phyloP scores from a whole-genome alignment of 331 rosid genomes.

The Erythrophleum ivorense region DNA sequence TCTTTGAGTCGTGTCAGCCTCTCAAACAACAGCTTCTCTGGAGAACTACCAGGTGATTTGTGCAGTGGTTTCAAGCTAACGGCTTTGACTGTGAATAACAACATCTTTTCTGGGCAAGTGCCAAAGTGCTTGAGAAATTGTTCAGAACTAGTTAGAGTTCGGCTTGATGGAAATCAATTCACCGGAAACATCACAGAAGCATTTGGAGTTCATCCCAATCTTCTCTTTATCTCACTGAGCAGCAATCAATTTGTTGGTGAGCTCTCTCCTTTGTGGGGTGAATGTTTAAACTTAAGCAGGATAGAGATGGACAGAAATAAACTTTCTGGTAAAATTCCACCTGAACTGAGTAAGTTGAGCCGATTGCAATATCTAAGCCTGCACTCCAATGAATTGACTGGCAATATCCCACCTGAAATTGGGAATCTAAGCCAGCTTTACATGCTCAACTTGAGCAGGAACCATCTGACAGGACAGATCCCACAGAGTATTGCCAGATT shows the following conservation, averaged over 20 bases:
- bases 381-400: slow-evolving; percentile 54
- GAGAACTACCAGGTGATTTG: slow-evolving; percentile 53
- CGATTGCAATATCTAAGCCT: slow-evolving; percentile 39
- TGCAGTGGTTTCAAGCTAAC: slow-evolving; percentile 41
- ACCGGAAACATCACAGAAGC: slow-evolving; percentile 56
- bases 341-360: slow-evolving; percentile 54
- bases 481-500: slow-evolving; percentile 44
- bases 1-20: slow-evolving; percentile 35
- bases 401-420: slow-evolving; percentile 55
- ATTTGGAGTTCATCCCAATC: slow-evolving; percentile 56
- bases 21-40: slow-evolving; percentile 56
- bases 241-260: slow-evolving; percentile 52
- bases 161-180: slow-evolving; percentile 53
- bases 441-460: slow-evolving; percentile 55
- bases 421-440: slow-evolving; percentile 50
- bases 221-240: slow-evolving; percentile 38
- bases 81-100: slow-evolving; percentile 26
- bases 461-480: slow-evolving; percentile 59
- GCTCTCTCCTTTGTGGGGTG: slow-evolving; percentile 55
- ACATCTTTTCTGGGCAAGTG: slow-evolving; percentile 57
- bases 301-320: slow-evolving; percentile 53
- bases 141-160: slow-evolving; percentile 36
- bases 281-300: slow-evolving; percentile 47
- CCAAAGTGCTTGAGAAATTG: slow-evolving; percentile 60
- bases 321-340: slow-evolving; percentile 56